A percentile compares a stretch with the other conserved stretches of the same genome.
phyloP scores from a whole-genome alignment of 768 basidiomycete species.

The Collybiopsis luxurians region DNA sequence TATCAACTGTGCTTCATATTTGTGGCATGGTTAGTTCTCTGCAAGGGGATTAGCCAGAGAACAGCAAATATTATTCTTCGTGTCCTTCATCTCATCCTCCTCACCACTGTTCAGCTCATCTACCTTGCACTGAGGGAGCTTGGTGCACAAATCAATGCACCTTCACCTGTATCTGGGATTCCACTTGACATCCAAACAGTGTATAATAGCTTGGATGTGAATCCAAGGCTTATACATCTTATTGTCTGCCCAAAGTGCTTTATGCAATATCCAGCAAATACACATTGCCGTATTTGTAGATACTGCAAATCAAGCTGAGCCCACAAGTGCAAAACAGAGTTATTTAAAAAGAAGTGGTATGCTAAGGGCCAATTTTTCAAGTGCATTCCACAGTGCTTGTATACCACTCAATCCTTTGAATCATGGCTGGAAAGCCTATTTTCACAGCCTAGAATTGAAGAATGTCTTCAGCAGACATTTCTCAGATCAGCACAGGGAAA shows the following conservation, averaged over 20 bases:
- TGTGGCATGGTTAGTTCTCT: conserved; percentile 8
- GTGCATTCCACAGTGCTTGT: conserved; percentile 18
- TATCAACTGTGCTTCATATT: conserved; percentile 9
- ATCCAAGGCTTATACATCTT: conserved; percentile 5
- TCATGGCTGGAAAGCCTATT: conserved; percentile 27
- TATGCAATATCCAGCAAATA: conserved; percentile 8
- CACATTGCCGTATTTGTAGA: conserved; percentile 15
- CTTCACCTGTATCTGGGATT: neutral
- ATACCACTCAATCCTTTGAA: conserved; percentile 22
- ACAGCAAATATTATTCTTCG: conserved; percentile 6
- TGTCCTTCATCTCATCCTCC: conserved; percentile 8
- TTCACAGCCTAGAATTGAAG: conserved; percentile 19
- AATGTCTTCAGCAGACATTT: conserved; percentile 15
- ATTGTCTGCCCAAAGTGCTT: conserved; percentile 18
- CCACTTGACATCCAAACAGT: conserved; percentile 6
- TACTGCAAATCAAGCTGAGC: conserved; percentile 16
- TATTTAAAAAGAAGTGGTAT: conserved; percentile 15
- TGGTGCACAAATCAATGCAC: neutral
- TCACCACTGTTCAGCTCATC: neutral
- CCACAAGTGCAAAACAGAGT: conserved; percentile 15
- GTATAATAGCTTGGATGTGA: neutral
- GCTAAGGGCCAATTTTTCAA: conserved; percentile 14
- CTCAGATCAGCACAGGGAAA: conserved; percentile 2
- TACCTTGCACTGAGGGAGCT: neutral
- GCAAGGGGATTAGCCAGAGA: neutral